A percentile compares a stretch with the other conserved stretches of the same genome.
phyloP scores from a whole-genome alignment of 345 rosid genomes.

The Salix udensis region DNA sequence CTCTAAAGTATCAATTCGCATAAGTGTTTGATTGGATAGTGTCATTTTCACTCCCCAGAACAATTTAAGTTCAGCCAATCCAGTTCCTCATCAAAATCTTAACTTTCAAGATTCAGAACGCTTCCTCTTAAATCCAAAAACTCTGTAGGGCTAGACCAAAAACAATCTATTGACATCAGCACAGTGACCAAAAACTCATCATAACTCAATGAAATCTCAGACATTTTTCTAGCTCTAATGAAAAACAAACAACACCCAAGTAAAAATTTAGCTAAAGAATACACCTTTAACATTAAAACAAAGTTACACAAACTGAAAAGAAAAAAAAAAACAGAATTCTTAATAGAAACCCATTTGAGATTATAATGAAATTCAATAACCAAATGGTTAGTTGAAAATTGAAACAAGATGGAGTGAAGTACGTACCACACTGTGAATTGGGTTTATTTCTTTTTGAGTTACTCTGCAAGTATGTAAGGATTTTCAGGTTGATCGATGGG shows the following conservation, averaged over 20 bases:
- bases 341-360: conserved; percentile 8
- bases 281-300: neutral
- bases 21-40: neutral
- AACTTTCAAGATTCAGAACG: conserved; percentile 10
- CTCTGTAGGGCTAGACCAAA: conserved; percentile 13
- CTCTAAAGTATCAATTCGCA: conserved; percentile 20
- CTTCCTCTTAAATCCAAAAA: conserved; percentile 14
- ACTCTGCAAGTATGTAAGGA: neutral
- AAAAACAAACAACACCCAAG: neutral
- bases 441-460: conserved; percentile 1
- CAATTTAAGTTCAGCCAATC: neutral
- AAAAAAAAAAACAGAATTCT: neutral
- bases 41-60: neutral
- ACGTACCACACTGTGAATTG: conserved; percentile 16
- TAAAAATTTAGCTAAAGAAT: conserved; percentile 4
- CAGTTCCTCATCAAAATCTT: conserved; percentile 5
- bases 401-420: neutral
- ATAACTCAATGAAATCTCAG: neutral
- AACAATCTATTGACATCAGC: conserved; percentile 12
- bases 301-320: neutral
- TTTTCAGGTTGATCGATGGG: conserved; percentile 7
- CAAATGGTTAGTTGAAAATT: conserved; percentile 1
- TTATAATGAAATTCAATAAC: neutral
- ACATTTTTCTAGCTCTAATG: neutral
- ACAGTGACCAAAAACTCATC: conserved; percentile 1